A percentile compares a stretch with the other conserved stretches of the same genome.
phyloP scores from a whole-genome alignment of 371 early-diverging fungal species.

The Mucor plumbeus region DNA sequence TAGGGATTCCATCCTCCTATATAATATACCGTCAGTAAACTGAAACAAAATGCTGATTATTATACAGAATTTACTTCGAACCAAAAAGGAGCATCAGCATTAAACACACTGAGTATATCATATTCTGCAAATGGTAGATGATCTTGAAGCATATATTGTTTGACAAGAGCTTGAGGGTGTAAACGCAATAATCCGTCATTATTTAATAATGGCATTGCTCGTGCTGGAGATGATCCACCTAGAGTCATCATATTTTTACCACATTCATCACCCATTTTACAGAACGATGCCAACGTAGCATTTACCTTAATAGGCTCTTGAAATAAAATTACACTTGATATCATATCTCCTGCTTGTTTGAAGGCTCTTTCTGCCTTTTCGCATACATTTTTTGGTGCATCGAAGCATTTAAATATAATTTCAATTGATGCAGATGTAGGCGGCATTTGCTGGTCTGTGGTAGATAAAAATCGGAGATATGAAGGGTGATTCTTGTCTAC shows the following conservation, averaged over 20 bases:
- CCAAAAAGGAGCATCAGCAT: constrained; percentile 58
- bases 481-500: not conserved
- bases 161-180: constrained; percentile 65
- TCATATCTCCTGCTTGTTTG: constrained; percentile 32
- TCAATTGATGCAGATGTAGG: constrained; percentile 10
- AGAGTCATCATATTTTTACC: constrained; percentile 28
- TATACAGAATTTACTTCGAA: constrained; percentile 30
- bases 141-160: constrained; percentile 42
- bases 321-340: constrained; percentile 35
- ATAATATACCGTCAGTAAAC: not conserved
- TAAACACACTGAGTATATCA: constrained; percentile 67
- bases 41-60: not conserved
- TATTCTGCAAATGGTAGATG: constrained; percentile 35
- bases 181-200: constrained; percentile 36
- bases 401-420: constrained; percentile 20
- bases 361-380: constrained; percentile 41
- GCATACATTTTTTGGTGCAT: constrained; percentile 22
- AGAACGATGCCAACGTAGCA: constrained; percentile 54
- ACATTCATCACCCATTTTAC: constrained; percentile 37
- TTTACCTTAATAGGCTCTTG: constrained; percentile 40
- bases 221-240: constrained; percentile 46
- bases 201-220: constrained; percentile 35
- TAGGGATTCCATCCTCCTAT: constrained; percentile 44
- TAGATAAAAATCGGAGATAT: constrained; percentile 10
- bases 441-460: not conserved